Conservation (phyloP, 495 filamentous ascomycete species). For the Penicillium egyptiacum region DNA sequence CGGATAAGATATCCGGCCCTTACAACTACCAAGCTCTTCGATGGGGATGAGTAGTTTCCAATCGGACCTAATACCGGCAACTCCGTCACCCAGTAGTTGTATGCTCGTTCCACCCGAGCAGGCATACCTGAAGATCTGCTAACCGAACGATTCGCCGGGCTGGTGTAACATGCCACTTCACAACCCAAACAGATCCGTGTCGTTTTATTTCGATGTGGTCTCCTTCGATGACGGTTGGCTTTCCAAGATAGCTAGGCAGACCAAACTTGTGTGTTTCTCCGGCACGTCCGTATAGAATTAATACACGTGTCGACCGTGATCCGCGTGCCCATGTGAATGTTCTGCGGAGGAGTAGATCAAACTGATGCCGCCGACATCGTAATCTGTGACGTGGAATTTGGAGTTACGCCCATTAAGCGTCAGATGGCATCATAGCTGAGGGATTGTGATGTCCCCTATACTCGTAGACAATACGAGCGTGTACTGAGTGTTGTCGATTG, state of each 20-base stretch:
- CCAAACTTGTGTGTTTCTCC: constrained; percentile 64
- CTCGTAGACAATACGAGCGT: constrained; percentile 56
- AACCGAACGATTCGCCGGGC: constrained; percentile 47
- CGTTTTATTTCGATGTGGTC: constrained; percentile 30
- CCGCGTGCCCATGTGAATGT: constrained; percentile 62
- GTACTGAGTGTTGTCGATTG: constrained; percentile 50
- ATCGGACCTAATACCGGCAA: constrained; percentile 32
- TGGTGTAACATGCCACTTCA: constrained; percentile 50
- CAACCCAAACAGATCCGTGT: constrained; percentile 37
- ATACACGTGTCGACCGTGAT: constrained; percentile 51
- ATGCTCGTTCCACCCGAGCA: constrained; percentile 59
- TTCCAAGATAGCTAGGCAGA: constrained; percentile 33
- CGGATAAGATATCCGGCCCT: constrained; percentile 67
- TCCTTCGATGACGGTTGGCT: constrained; percentile 24
- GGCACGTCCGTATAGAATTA: constrained; percentile 65
- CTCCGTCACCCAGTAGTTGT: constrained; percentile 64
- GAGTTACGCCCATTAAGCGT: constrained; percentile 66
- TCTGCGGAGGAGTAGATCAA: constrained; percentile 72
- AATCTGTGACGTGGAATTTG: constrained; percentile 70
- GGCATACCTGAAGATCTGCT: constrained; percentile 49
- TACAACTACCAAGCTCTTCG: constrained; percentile 50
- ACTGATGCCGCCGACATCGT: constrained; percentile 54
- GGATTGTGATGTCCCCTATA: constrained; percentile 56
- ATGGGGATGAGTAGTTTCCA: constrained; percentile 20
- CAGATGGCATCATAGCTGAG: constrained; percentile 58